These are phyloP conservation scores for Chrysoporthe austroafricana DNA, from an alignment of 2,329 filamentous ascomycete species.

Conservation along the genomic window DNA sequence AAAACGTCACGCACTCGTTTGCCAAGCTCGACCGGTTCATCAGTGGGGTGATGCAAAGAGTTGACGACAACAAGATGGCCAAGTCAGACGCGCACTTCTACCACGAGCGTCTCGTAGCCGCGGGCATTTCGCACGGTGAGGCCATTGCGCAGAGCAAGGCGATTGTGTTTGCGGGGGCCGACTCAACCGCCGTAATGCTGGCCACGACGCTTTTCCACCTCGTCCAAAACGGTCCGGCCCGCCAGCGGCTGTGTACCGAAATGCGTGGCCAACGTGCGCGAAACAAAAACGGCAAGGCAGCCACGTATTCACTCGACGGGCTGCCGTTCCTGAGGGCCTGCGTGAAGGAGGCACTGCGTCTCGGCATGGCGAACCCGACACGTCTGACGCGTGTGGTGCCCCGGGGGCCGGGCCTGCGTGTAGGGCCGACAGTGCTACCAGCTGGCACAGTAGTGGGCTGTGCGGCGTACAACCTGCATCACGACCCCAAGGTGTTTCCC, in stretches of 20 bases:
- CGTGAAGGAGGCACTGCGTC: conserved; percentile 30
- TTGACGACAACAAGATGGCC: background rate
- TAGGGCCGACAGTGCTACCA: conserved; percentile 57
- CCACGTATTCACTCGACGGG: conserved; percentile 43
- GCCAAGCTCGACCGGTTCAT: no score
- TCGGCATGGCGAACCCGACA: conserved; percentile 30
- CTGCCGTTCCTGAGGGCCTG: conserved; percentile 46
- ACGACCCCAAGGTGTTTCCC: conserved; percentile 31
- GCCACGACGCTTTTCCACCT: conserved; percentile 61
- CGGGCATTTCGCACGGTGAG: conserved; percentile 16
- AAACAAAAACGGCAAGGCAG: conserved; percentile 38
- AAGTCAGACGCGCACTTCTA: background rate
- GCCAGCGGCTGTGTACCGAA: conserved; percentile 53
- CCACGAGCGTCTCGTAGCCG: background rate
- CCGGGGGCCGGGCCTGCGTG: conserved; percentile 29
- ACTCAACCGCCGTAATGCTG: conserved; percentile 56
- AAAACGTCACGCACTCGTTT: no score
- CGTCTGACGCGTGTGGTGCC: conserved; percentile 28
- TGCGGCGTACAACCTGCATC: conserved; percentile 63
- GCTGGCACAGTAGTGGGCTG: conserved; percentile 62
- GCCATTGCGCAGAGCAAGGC: conserved; percentile 13
- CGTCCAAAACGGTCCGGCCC: conserved; percentile 53
- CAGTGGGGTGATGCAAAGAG: background rate
- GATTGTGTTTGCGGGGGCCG: conserved; percentile 53
- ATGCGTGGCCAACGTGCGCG: conserved; percentile 35